Evolutionary conservation across 805 yeast species (phyloP).

Genomic region (Candida glaebosa): DNA sequence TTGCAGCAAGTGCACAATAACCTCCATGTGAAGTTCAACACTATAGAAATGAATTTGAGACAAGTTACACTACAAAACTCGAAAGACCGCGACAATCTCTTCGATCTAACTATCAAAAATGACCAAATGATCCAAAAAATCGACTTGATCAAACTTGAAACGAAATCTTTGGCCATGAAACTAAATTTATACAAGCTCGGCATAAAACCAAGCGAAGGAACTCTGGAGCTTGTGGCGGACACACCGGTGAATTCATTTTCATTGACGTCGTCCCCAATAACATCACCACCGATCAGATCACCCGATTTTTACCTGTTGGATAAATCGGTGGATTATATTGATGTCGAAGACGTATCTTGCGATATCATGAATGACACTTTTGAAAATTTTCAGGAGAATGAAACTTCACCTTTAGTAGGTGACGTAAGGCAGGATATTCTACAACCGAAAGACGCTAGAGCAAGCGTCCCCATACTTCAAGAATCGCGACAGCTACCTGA

Average conservation of each 20-base stretch:
- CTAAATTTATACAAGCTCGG: slow-evolving; percentile 1
- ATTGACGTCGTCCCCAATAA: neutral
- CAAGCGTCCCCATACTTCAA: too few species aligned
- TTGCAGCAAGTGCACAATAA: slow-evolving; percentile 2
- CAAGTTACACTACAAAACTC: slow-evolving; percentile 3
- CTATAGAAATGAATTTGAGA: neutral
- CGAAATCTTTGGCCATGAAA: neutral
- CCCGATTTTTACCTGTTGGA: neutral
- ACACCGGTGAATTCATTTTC: neutral
- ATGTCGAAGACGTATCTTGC: neutral
- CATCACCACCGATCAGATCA: neutral
- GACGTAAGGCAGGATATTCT: too few species aligned
- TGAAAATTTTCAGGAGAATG: neutral
- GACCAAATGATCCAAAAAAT: slow-evolving; percentile 4
- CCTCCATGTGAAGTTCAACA: neutral
- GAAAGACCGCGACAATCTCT: neutral
- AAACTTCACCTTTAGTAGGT: too few species aligned
- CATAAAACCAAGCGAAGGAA: neutral
- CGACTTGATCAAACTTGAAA: neutral
- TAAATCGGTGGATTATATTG: neutral
- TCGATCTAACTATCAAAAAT: neutral
- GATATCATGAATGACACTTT: neutral
- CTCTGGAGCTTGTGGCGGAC: neutral
- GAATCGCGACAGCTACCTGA: too few species aligned
- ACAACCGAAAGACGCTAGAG: too few species aligned